Base-by-base conservation (phyloP, 1,139 yeast species). In the Diutina catenulata region DNA sequence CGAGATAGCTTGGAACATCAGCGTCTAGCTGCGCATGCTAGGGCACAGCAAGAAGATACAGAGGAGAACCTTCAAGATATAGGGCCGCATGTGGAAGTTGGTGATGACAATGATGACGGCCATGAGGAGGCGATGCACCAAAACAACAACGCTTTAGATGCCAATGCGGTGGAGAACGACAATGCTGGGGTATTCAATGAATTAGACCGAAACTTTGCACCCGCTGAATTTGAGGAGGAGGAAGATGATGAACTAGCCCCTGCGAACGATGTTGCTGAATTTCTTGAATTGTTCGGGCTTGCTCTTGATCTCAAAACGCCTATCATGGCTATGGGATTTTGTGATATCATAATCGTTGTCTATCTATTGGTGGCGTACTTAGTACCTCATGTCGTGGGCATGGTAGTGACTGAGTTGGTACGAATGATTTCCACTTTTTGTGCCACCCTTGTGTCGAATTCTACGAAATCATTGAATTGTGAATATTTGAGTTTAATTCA, bases 351-450 rank as follows among this genome's bases (percentile, higher is more conserved):
- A 19, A 59, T 73, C 6, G 51, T 69, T 1, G 52, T 60, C 1
- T 70, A 68, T 39, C 49, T 76, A 36, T 59, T 70, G 26, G 39
- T 63, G 5, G 59, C 74, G 3, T 79, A 76, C 48, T 59, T 72
- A 28, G 45, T 76, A 2, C 87, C 87, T 1, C 71, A 76, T 5
- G 47, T 68, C 32, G 39, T 72, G 10, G 83, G 83, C 3, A 60
- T 53, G 38, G 28, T 56, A 37, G 42, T 57, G 10, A 46, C 55
- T n/a, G 21, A 31, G 23, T 16, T 20, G 13, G 7, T 13, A 7
- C 25, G 14, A n/a, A 7, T 21, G 3, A 6, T 31, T 5, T 11
- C n/a, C n/a, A n/a, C n/a, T n/a, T n/a, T n/a, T n/a, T n/a, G n/a
- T n/a, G n/a, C n/a, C n/a, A n/a, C n/a, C n/a, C n/a, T n/a, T n/a